Base-by-base conservation (phyloP, 1,139 yeast species). In the Groenewaldozyma auringiensis region DNA sequence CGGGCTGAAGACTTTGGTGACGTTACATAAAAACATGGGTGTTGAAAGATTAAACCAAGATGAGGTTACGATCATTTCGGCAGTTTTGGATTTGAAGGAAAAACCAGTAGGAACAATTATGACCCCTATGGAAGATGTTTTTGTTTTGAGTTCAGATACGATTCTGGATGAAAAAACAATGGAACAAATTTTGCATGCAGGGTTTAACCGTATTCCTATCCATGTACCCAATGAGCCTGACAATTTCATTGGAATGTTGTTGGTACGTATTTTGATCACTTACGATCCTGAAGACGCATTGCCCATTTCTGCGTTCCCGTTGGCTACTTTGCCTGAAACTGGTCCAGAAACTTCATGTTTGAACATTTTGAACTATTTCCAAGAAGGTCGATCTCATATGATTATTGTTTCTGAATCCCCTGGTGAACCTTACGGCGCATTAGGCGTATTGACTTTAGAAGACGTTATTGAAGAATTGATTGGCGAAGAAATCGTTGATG, bases 381-480 rank as follows among this genome's bases (percentile, higher is more conserved):
- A 92, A 67, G 97, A 89, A 64, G 98, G 98, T 50, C 89, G 88
- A 64, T 83, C 95, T 1, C 98, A 92, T 65, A 92, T 92, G 98
- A 92, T 94, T 57, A 82, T 89, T 37, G 96, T 92, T 11, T 81
- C 94, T 55, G 83, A 80, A 50, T 71, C 73, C 42, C 97, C 97
- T 0, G 98, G 98, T 43, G 88, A 79, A 52, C 81, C 94, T 2
- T 67, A 73, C 31, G 97, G 97, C 21, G 94, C 96, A 0, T 63
- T 83, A 34, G 98, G 98, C 51, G 95, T 92, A 4, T 70, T 92
- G 42, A 92, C 98, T 1, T 71, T 92, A 51, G 98, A 92, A 65
- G 98, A 92, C 63, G 97, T 92, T 14, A 92, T 92, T 60, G 98
- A 92, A 65, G 98, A 92, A 65, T 74, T 92, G 56, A 92, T 92